Conservation (phyloP, 2,329 filamentous ascomycete genomes). For the Pseudogymnoascus sp. region DNA sequence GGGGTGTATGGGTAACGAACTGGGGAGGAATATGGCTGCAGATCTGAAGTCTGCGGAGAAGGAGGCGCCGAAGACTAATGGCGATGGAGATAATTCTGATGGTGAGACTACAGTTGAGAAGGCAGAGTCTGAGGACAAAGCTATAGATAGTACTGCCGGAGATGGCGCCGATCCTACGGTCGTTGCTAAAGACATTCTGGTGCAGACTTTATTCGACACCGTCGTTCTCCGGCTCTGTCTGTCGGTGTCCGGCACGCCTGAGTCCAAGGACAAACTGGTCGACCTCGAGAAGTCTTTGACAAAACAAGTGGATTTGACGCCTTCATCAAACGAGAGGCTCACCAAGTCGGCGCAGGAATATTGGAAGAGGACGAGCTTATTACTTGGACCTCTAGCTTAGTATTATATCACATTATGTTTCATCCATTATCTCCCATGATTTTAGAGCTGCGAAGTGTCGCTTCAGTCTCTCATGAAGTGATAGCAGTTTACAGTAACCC, state of each 20-base stretch:
- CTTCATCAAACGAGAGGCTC: slow-evolving; percentile 43
- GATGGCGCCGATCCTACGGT: neutral
- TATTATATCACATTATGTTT: neutral
- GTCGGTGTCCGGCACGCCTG: slow-evolving; percentile 21
- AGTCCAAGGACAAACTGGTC: slow-evolving; percentile 36
- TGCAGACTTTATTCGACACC: slow-evolving; percentile 56
- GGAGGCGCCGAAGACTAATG: slow-evolving; percentile 14
- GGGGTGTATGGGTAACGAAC: slow-evolving; percentile 38
- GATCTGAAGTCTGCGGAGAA: slow-evolving; percentile 17
- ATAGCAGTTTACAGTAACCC: too few relatives aligned
- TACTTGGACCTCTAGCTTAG: slow-evolving; percentile 66
- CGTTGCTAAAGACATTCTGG: slow-evolving; percentile 36
- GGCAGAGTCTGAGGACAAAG: neutral
- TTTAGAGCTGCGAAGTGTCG: neutral
- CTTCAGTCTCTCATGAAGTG: neutral
- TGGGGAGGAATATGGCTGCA: slow-evolving; percentile 36
- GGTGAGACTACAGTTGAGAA: neutral
- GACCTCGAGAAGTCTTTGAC: slow-evolving; percentile 34
- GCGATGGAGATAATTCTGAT: slow-evolving; percentile 9
- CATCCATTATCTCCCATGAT: neutral
- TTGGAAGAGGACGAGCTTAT: slow-evolving; percentile 70
- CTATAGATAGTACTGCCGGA: neutral
- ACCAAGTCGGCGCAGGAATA: slow-evolving; percentile 62
- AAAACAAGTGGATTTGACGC: slow-evolving; percentile 39
- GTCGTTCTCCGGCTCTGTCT: slow-evolving; percentile 41